These are phyloP conservation scores for Fusarium subglutinans DNA, from an alignment of 2,329 filamentous ascomycete genomes.

Conservation along the genomic window DNA sequence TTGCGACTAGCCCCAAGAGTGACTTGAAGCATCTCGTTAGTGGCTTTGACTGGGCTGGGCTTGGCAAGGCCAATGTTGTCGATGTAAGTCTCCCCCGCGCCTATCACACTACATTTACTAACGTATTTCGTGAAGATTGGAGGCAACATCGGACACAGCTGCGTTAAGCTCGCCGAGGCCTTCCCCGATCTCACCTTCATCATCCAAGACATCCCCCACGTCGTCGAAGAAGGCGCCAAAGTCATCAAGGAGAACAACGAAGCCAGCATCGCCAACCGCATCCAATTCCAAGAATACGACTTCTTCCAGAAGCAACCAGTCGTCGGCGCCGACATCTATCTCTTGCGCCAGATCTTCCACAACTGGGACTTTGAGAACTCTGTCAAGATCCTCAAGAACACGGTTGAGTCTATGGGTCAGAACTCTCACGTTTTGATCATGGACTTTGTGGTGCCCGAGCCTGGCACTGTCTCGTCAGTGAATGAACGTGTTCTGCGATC, in stretches of 20 bases:
- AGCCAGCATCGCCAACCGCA: neutral
- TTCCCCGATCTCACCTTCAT: neutral
- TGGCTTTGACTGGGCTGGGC: neutral
- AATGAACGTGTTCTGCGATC: neutral
- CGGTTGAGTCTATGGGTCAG: neutral
- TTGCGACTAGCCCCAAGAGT: neutral
- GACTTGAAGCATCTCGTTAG: neutral
- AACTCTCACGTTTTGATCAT: neutral
- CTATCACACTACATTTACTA: accelerated
- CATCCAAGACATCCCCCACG: neutral
- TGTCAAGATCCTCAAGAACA: neutral
- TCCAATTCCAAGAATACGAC: neutral
- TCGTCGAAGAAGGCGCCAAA: neutral
- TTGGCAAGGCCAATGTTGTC: neutral
- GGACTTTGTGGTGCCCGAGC: neutral
- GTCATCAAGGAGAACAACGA: neutral
- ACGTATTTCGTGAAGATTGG: neutral
- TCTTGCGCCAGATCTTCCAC: neutral
- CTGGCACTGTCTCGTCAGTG: neutral
- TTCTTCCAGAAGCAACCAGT: neutral
- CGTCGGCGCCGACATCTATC: neutral
- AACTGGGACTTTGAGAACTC: conserved; percentile 6
- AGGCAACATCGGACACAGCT: neutral
- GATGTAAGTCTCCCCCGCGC: neutral
- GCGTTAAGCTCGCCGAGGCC: neutral